Evolutionary conservation across 2,329 filamentous ascomycete genomes (phyloP), one percentile per base, ranked within the genome.

Genomic region (Venturia nashicola): DNA sequence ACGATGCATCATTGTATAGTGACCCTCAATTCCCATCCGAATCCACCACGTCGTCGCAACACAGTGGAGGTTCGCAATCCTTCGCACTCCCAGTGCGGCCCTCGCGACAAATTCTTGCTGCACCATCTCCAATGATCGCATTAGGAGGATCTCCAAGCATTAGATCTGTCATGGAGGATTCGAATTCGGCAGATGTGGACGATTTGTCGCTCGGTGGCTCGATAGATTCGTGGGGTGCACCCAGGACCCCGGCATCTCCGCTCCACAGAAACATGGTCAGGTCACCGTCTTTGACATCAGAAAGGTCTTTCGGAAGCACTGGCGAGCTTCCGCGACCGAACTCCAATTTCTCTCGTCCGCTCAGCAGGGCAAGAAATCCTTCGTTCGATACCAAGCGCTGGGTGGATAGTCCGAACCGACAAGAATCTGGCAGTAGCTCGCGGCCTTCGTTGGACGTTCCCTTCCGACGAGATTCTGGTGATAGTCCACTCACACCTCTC

Each of bases 321-420:
- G 65, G 70, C 20, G 76, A 79, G 39, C 75, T 91, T 43, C 85
- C 87, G 14, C 83, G 87, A 18, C 89, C 91, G 0, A 85, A 89
- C 0, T 93, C 95, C 76, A 97, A 99, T 75, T 97, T 97, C 74
- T 97, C 94, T 0, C 84, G 94, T 54, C 94, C 94, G 0, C 77
- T 96, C 66, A 97, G 93, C 74, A 82, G 87, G 71, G 83, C 86
- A 66, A 85, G 85, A 66, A 86, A 82, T 14, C 83, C 84, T 18
- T 74, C 73, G 6, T 63, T 73, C 18, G 76, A 78, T 73, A 73
- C 60, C 74, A 78, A 42, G 72, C 69, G 54, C 68, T 70, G 51
- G 71, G 70, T 40, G 71, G 69, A 27, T 51, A 67, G 46, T 20
- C 57, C 69, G n/a, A 70, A 69, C 5, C 72, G 76, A 46, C 76